These are phyloP conservation scores for Cutaneotrichosporon cavernicola DNA, from an alignment of 1,284 basidiomycete species.

Conservation along the genomic window DNA sequence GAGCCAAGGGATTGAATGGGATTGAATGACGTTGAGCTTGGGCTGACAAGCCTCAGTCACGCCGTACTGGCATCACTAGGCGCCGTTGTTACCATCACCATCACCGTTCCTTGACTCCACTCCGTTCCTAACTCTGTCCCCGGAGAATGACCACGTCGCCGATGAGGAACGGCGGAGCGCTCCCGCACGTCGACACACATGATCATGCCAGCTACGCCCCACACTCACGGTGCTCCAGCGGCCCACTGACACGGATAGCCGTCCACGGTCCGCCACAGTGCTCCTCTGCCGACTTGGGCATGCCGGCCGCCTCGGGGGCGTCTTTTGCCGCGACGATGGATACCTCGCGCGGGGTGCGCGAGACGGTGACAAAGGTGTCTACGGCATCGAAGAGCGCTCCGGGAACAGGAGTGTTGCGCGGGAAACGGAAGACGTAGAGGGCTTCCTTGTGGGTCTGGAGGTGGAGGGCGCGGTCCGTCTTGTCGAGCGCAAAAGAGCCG, in stretches of 20 bases:
- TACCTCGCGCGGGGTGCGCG: slow-evolving; percentile 62
- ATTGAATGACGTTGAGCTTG: too few species aligned
- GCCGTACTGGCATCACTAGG: too few species aligned
- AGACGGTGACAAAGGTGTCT: slow-evolving; percentile 60
- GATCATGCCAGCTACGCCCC: neutral
- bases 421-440: slow-evolving; percentile 59
- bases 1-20: too few species aligned
- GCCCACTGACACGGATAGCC: slow-evolving; percentile 64
- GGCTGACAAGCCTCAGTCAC: too few species aligned
- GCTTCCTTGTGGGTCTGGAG: slow-evolving; percentile 53
- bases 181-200: too few species aligned
- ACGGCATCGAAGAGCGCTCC: slow-evolving; percentile 30
- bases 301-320: slow-evolving; percentile 5
- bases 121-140: too few species aligned
- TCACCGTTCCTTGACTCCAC: slow-evolving; percentile 12
- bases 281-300: slow-evolving; percentile 43
- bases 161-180: too few species aligned
- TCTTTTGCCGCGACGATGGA: slow-evolving; percentile 59
- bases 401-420: slow-evolving; percentile 32
- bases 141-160: too few species aligned
- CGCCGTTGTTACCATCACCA: neutral
- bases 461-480: slow-evolving; percentile 43
- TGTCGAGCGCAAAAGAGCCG: slow-evolving; percentile 19
- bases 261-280: slow-evolving; percentile 54
- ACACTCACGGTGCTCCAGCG: slow-evolving; percentile 64